Base-by-base conservation (phyloP, 2,329 filamentous ascomycete genomes). In the Samsoniella hepiali region DNA sequence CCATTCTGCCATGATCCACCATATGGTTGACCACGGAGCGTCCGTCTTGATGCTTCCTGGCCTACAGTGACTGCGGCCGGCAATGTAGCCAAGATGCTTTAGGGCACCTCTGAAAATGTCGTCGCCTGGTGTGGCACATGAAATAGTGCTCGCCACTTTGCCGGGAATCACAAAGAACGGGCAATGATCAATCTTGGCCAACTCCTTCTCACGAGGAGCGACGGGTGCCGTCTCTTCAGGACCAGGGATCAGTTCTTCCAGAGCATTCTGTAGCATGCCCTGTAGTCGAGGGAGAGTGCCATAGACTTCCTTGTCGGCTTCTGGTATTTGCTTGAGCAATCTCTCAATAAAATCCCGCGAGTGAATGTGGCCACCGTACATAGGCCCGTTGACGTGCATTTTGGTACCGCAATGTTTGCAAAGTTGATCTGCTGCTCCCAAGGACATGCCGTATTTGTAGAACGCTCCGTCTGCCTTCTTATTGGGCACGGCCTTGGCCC, bases 1-100 rank as follows among this genome's bases (percentile, higher is more conserved):
- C 92, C 93, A 99, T 76, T 97, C 93, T 32, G 91, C 84, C 86
- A 98, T 95, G 34, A 98, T 81, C 73, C 96, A 90, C 93, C 95
- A 98, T 55, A 99, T 84, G 0, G 91, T 88, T 5, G 81, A 81
- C 93, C 93, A 99, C 0, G 93, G 91, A 15, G 95, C 95, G 75
- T 98, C 88, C 0, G 95, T 98, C 79, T 96, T 96, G 76, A 98
- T 88, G 71, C 91, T 95, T 32, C 93, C 94, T 0, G 91, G 84
- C 68, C 93, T 92, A 69, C 92, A 92, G 75, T 99, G 95, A 69
- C 91, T 96, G 70, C 94, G 87, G 1, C 91, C 91, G 3, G 90
- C 90, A 53, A 84, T 83, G 73, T 96, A 98, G 7, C 94, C 95
- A 1, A 96, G 81, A 65, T 89, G 84, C 29, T 87, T 83, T 36